phyloP scores from a whole-genome alignment of 306 rosid genomes.

The Morella rubra region DNA sequence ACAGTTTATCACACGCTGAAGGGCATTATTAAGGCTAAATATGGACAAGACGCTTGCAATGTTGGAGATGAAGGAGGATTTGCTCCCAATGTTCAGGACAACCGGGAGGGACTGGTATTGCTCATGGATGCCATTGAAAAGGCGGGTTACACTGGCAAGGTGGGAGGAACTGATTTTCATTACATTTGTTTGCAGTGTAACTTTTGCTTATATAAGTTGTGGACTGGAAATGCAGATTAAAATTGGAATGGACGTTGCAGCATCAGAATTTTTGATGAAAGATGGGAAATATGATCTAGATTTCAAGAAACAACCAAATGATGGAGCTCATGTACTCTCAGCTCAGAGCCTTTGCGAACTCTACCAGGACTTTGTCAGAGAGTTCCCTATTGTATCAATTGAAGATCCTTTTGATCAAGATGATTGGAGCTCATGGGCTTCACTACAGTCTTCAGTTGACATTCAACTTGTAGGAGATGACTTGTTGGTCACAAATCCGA shows the following conservation, averaged over 20 bases:
- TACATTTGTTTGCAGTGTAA: conserved; percentile 17
- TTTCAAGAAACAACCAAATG: conserved; percentile 94
- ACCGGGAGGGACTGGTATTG: conserved; percentile 87
- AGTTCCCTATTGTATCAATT: conserved; percentile 91
- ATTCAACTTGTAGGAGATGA: conserved; percentile 97
- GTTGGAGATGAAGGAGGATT: conserved; percentile 99
- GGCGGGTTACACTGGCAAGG: conserved; percentile 99
- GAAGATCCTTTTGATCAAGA: conserved; percentile 99
- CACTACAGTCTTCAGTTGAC: conserved; percentile 82
- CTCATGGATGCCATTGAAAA: conserved; percentile 95
- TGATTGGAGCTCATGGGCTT: conserved; percentile 96
- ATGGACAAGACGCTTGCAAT: conserved; percentile 99
- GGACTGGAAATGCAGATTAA: conserved; percentile 68
- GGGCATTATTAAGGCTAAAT: conserved; percentile 93
- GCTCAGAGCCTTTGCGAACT: conserved; percentile 75
- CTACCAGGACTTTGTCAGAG: conserved; percentile 75
- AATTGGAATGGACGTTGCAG: conserved; percentile 99
- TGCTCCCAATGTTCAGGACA: conserved; percentile 98
- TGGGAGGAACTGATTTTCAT: conserved; percentile 22
- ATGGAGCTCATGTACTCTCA: conserved; percentile 79
- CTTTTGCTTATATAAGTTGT: conserved; percentile 8
- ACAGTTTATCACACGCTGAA: conserved; percentile 84
- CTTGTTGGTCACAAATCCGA: conserved; percentile 93
- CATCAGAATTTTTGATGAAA: conserved; percentile 88
- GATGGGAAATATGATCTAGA: conserved; percentile 79